Base-by-base conservation (phyloP, 495 filamentous ascomycete genomes). In the Sabuloglossum arenarium region DNA sequence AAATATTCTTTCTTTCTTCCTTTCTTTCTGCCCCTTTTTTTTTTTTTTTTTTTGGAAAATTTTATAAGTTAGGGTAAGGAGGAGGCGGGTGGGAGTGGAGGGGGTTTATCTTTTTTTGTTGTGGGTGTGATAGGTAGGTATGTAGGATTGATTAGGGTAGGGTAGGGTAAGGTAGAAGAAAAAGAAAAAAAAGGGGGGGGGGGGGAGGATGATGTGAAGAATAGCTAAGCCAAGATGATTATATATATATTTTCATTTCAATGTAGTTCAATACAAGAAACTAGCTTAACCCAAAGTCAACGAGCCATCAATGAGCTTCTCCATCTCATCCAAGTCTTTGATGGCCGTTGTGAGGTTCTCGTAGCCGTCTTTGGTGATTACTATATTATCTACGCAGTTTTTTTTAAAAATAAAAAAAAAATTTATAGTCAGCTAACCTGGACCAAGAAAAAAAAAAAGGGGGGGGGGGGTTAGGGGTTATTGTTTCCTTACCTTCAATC, bases 261-360 rank as follows among this genome's bases (percentile, higher is more conserved):
- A 3, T 39, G 3, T 39, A 5, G 6, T 12, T 11, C 30, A 11
- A 32, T 32, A 11, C 30, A 5, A 4, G 5, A 32, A 32, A 32
- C 4, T 32, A 11, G 30, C 30, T 11, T 11, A 4, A 32, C 30
- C 4, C 4, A 32, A 32, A 32, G 11, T 19, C 42, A 5, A 58
- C 28, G n/a, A 51, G 1, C 58, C 60, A 49, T 60, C 59, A 24
- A 67, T 60, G 30, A 64, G 60, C 64, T 39, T 73, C 62, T 86
- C 82, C 62, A 93, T 71, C 65, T 89, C 82, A 14, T 76, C 79
- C 1, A 81, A 71, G 56, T 79, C 76, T 65, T 93, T 95, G 28
- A 79, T 70, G 9, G 83, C 76, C 0, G 79, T 79, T 3, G 88
- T 95, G 56, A 96, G 62, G 67, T 94, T 94, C 60, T 87, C 79